Conservation (phyloP, 1,284 basidiomycete species). For the Ceratobasidium sp. region DNA sequence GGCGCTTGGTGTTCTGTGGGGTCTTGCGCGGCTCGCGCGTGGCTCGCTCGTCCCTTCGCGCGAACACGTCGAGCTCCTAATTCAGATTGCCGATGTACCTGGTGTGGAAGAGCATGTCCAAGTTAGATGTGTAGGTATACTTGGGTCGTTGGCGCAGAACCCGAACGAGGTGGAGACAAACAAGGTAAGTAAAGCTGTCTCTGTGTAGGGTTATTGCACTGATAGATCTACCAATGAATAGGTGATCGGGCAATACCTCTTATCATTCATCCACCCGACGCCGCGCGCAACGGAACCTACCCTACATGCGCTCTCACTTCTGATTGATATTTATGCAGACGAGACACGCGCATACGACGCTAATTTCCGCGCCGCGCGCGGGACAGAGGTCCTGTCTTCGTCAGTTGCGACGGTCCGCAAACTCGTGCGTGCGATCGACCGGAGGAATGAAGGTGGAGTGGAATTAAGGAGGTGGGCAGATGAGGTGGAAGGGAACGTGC, state of each 20-base stretch:
- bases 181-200: slow-evolving; percentile 59
- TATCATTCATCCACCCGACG: slow-evolving; percentile 64
- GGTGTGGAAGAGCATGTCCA: slow-evolving; percentile 63
- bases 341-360: slow-evolving; percentile 84
- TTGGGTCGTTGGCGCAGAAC: slow-evolving; percentile 83
- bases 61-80: slow-evolving; percentile 72
- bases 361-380: slow-evolving; percentile 75
- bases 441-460: slow-evolving; percentile 63
- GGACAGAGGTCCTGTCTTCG: slow-evolving; percentile 62
- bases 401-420: slow-evolving; percentile 68
- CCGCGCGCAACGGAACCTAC: slow-evolving; percentile 70
- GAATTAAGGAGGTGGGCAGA: slow-evolving; percentile 68
- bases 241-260: slow-evolving; percentile 74
- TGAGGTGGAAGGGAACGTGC: slow-evolving; percentile 82
- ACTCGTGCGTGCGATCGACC: slow-evolving; percentile 68
- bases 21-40: slow-evolving; percentile 74
- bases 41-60: slow-evolving; percentile 68
- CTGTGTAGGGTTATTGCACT: background rate
- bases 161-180: slow-evolving; percentile 74
- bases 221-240: slow-evolving; percentile 50
- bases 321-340: slow-evolving; percentile 96
- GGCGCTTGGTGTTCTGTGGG: slow-evolving; percentile 83
- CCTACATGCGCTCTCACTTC: slow-evolving; percentile 82
- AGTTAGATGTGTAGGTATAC: slow-evolving; percentile 82
- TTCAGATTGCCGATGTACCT: slow-evolving; percentile 69